Percentiles rank a stretch among this genome's conserved stretches.
These are phyloP conservation scores for Ophiocordyceps australis DNA, from an alignment of 2,329 filamentous ascomycete genomes.

Conservation along the genomic window DNA sequence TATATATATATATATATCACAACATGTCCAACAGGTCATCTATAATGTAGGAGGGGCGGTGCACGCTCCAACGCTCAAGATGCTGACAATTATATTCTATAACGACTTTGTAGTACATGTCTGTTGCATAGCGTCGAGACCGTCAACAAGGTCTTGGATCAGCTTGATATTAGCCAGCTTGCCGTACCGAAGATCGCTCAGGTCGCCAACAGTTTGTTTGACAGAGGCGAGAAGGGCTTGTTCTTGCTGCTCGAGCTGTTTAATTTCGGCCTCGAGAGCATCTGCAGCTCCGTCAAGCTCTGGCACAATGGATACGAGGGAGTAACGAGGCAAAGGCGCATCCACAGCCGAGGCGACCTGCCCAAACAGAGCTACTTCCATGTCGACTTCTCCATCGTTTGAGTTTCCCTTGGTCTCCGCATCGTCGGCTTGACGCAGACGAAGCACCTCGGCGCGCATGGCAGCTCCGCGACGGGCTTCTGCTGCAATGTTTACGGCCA, in stretches of 20 bases:
- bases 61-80: too few relatives aligned
- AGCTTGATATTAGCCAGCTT: constrained; percentile 48
- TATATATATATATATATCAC: too few relatives aligned
- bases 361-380: constrained; percentile 45
- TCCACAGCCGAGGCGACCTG: constrained; percentile 22
- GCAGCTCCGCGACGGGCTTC: constrained; percentile 43
- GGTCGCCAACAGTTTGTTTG: constrained; percentile 44
- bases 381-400: constrained; percentile 45
- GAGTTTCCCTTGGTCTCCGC: constrained; percentile 21
- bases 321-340: constrained; percentile 30
- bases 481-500: constrained; percentile 45
- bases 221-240: constrained; percentile 40
- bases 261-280: constrained; percentile 51
- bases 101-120: constrained; percentile 24
- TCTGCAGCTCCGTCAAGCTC: constrained; percentile 50
- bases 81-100: too few relatives aligned
- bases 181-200: constrained; percentile 74
- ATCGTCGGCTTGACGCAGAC: constrained; percentile 31
- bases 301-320: constrained; percentile 42
- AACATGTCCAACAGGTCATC: too few relatives aligned
- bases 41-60: too few relatives aligned
- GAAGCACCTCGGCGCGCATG: constrained; percentile 37
- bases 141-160: constrained; percentile 47
- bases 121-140: constrained; percentile 36
- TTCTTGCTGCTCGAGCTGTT: constrained; percentile 46